Evolutionary conservation across 768 basidiomycete genomes (phyloP).

Genomic region (Tylopilus plumbeoviolaceoides): DNA sequence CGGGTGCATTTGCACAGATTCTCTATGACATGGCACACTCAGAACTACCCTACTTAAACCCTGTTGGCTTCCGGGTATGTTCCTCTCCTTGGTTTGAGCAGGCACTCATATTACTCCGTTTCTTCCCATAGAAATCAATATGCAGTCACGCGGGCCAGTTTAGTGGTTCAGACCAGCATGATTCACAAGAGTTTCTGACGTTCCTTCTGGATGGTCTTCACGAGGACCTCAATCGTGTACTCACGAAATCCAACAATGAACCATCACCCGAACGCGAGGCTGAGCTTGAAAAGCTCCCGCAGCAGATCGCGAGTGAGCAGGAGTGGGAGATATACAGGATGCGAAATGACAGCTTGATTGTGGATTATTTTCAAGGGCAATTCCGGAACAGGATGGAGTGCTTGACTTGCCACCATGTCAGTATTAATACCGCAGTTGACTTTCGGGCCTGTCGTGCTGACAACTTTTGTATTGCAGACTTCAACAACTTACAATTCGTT

Average conservation of each 20-base stretch:
- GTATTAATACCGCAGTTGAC: constrained; percentile 12
- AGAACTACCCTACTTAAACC: constrained; percentile 77
- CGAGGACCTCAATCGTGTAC: constrained; percentile 81
- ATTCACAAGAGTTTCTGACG: constrained; percentile 95
- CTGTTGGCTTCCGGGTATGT: constrained; percentile 78
- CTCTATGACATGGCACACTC: constrained; percentile 86
- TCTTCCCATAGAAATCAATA: constrained; percentile 44
- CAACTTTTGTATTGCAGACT: constrained; percentile 49
- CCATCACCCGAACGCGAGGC: constrained; percentile 79
- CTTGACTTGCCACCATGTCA: constrained; percentile 82
- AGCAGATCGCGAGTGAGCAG: constrained; percentile 84
- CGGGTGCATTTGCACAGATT: constrained; percentile 77
- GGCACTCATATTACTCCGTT: constrained; percentile 17
- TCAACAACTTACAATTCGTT: constrained; percentile 97
- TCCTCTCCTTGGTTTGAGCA: constrained; percentile 18
- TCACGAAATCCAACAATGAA: constrained; percentile 62
- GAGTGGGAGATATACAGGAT: constrained; percentile 91
- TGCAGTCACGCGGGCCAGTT: constrained; percentile 68
- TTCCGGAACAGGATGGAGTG: constrained; percentile 89
- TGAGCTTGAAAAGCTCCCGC: constrained; percentile 81
- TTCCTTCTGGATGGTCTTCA: constrained; percentile 92
- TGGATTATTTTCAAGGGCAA: constrained; percentile 97
- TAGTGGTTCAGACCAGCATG: constrained; percentile 86
- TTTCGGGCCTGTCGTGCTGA: constrained; percentile 11
- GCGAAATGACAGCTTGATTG: constrained; percentile 90